Evolutionary conservation across 1,139 yeast genomes (phyloP), one percentile per base, ranked within the genome.

Genomic region (Taphrina communis): DNA sequence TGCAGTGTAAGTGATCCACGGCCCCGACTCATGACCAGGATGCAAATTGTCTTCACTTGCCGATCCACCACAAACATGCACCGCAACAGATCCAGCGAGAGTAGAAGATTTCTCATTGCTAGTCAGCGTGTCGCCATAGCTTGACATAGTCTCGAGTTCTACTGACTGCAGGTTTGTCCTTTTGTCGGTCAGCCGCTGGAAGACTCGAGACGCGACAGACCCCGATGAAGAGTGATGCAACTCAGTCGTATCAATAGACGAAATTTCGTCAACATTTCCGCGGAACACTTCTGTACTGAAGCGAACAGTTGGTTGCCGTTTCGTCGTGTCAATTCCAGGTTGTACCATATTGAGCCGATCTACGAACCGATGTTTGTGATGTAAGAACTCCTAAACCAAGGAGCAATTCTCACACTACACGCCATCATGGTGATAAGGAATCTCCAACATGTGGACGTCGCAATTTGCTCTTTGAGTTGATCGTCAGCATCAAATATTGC

Each of bases 231-330:
- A 17, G n/a, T 17, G 48, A n/a, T 7, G 8, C 19, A n/a, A 12
- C n/a, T 44, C 48, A 12, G 19, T 7, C 8, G 8, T 35, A 50
- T 21, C 21, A 8, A 21, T 7, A 11, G 53, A 8, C 8, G 4
- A 11, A 25, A 9, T n/a, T 21, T 21, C 53, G 9, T 50, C 36
- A 35, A 21, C 35, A 50, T 21, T 25, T 6, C n/a, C 36, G 36
- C 36, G 53, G 21, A 14, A 21, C 14, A 21, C 36, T 14, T 53
- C 57, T 31, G 57, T 35, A 17, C 42, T 35, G 57, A 53, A 53
- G 21, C 57, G 39, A 11, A 53, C 57, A 7, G 41, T 53, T n/a
- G 39, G 21, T 6, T 53, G 57, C 42, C 57, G 25, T 17, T 53
- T 44, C 48, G 48, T 25, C 31, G 31, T 25, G 31, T 25, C 31